A percentile compares a stretch with the other conserved stretches of the same genome.
These are phyloP conservation scores for Apiospora phragmitis DNA, from an alignment of 2,329 filamentous ascomycete species.

Conservation along the genomic window DNA sequence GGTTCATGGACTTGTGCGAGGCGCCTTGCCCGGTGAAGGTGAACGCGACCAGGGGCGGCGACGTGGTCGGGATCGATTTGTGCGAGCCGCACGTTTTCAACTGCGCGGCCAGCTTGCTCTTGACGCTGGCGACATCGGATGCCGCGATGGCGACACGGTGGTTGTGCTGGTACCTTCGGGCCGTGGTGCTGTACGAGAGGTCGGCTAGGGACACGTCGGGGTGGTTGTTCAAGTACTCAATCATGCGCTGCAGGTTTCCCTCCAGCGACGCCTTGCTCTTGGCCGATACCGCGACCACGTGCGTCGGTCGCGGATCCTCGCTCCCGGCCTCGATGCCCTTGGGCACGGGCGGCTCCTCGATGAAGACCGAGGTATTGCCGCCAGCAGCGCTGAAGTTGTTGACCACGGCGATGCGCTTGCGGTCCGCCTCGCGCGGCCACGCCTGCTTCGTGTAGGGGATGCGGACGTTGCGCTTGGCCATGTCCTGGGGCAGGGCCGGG, in stretches of 20 bases:
- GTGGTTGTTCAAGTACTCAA: conserved; percentile 39
- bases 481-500: conserved; percentile 39
- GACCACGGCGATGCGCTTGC: conserved; percentile 26
- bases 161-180: conserved; percentile 39
- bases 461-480: conserved; percentile 39
- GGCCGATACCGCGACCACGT: conserved; percentile 48
- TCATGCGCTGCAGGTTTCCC: conserved; percentile 37
- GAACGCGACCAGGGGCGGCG: conserved; percentile 33
- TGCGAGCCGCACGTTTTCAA: conserved; percentile 9
- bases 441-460: conserved; percentile 38
- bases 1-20: conserved; percentile 30
- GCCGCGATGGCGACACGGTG: conserved; percentile 30
- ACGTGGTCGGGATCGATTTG: conserved; percentile 22
- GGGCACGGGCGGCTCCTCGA: conserved; percentile 43
- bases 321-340: neutral
- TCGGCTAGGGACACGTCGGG: conserved; percentile 39
- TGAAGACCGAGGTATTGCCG: conserved; percentile 53
- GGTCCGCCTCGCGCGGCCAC: conserved; percentile 28
- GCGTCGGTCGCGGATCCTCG: conserved; percentile 40
- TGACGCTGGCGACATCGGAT: conserved; percentile 10
- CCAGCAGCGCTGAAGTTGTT: conserved; percentile 61
- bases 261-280: conserved; percentile 41
- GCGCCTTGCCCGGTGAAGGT: conserved; percentile 48
- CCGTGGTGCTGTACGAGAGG: conserved; percentile 57
- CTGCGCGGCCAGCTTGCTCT: neutral